Conservation (phyloP, 1,139 yeast genomes). For the Hanseniaspora sp. region DNA sequence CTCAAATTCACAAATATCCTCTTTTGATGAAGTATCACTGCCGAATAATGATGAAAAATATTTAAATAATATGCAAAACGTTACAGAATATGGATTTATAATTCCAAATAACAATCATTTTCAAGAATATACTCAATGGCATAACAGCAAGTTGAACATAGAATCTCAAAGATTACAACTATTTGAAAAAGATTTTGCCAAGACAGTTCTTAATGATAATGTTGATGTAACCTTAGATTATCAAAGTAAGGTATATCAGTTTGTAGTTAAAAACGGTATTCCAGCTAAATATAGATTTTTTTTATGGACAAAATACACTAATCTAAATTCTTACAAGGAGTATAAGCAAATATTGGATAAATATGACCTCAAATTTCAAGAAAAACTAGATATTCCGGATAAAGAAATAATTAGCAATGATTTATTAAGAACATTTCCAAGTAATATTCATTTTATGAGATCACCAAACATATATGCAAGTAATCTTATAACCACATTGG, state of each 20-base stretch:
- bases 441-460: conserved; percentile 63
- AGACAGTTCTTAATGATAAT: neutral
- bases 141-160: neutral
- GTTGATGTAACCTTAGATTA: neutral
- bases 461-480: conserved; percentile 18
- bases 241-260: conserved; percentile 3
- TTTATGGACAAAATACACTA: conserved; percentile 3
- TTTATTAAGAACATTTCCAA: conserved; percentile 87
- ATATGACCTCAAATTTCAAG: neutral
- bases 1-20: neutral
- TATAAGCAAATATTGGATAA: neutral
- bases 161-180: neutral
- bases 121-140: conserved; percentile 8
- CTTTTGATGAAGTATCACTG: neutral
- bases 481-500: conserved; percentile 50
- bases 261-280: conserved; percentile 1
- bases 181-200: conserved; percentile 10
- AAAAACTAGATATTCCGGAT: conserved; percentile 33
- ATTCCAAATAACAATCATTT: neutral
- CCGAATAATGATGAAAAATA: neutral
- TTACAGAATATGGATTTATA: conserved; percentile 11
- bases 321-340: conserved; percentile 23
- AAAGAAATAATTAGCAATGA: conserved; percentile 90
- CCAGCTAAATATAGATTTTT: conserved; percentile 8
- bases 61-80: conserved; percentile 4